Evolutionary conservation across 768 basidiomycete genomes (phyloP).

Genomic region (Amyloporia xantha): DNA sequence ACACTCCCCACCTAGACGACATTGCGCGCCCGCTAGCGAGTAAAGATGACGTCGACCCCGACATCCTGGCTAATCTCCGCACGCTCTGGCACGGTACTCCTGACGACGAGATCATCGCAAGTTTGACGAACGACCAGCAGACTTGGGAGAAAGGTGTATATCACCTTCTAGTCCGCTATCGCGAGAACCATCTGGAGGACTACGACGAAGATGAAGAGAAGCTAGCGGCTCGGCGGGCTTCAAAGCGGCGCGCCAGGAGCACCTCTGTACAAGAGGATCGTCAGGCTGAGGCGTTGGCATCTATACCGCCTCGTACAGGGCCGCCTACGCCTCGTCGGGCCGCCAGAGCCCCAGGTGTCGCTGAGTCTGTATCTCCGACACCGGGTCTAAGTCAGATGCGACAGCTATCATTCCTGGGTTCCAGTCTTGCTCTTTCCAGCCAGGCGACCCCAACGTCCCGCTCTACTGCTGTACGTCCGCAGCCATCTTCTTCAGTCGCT

Average conservation of each 20-base stretch:
- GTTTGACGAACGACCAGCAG: slow-evolving; percentile 55
- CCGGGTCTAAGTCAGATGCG: slow-evolving; percentile 14
- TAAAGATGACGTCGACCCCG: slow-evolving; percentile 68
- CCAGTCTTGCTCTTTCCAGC: not conserved
- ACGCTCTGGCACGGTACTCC: slow-evolving; percentile 83
- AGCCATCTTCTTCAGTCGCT: slow-evolving; percentile 3
- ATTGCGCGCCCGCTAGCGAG: slow-evolving; percentile 64
- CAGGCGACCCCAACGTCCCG: slow-evolving; percentile 1
- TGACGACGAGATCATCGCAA: slow-evolving; percentile 66
- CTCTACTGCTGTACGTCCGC: no score
- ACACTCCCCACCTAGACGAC: slow-evolving; percentile 55
- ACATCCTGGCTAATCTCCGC: slow-evolving; percentile 84
- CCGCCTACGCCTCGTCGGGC: slow-evolving; percentile 62
- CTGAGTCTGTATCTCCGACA: slow-evolving; percentile 12
- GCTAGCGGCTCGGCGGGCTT: slow-evolving; percentile 27
- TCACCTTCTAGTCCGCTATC: slow-evolving; percentile 80
- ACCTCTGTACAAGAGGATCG: slow-evolving; percentile 23
- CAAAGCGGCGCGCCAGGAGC: slow-evolving; percentile 29
- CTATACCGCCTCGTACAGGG: slow-evolving; percentile 45
- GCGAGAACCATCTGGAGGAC: slow-evolving; percentile 64
- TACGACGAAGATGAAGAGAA: slow-evolving; percentile 65
- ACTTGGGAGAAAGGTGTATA: slow-evolving; percentile 98
- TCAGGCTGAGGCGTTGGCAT: slow-evolving; percentile 9
- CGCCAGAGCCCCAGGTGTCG: slow-evolving; percentile 22
- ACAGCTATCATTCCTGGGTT: slow-evolving; percentile 6